Percentiles rank a stretch among this genome's conserved stretches.
Evolutionary conservation across 2,329 filamentous ascomycete genomes (phyloP).

Genomic region (Amphichorda felina): DNA sequence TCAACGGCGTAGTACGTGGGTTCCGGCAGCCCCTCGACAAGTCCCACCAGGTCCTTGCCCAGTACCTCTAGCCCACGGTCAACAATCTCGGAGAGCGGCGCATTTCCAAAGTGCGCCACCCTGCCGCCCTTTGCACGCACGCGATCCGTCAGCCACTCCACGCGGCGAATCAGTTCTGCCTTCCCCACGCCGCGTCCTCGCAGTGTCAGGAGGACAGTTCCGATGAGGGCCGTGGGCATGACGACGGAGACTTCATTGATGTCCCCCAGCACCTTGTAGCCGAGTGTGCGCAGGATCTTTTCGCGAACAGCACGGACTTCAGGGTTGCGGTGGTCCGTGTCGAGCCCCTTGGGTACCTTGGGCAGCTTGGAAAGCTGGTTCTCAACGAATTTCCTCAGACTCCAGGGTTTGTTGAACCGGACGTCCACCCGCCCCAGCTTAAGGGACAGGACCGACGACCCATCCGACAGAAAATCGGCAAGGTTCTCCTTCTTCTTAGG

Average conservation of each 20-base stretch:
- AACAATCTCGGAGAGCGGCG: conserved; percentile 69
- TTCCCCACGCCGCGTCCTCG: conserved; percentile 87
- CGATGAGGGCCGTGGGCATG: conserved; percentile 94
- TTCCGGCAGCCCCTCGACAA: conserved; percentile 69
- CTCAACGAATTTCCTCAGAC: conserved; percentile 67
- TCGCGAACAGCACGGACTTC: conserved; percentile 46
- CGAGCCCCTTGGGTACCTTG: conserved; percentile 24
- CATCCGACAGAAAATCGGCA: conserved; percentile 72
- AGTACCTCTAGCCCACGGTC: conserved; percentile 86
- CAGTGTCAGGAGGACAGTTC: conserved; percentile 83
- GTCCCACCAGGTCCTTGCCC: conserved; percentile 76
- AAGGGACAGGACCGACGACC: conserved; percentile 76
- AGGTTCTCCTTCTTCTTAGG: conserved; percentile 95
- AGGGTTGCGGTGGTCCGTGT: conserved; percentile 32
- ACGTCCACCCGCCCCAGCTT: conserved; percentile 89
- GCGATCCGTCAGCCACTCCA: conserved; percentile 79
- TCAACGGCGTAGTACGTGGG: conserved; percentile 93
- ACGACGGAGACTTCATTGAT: conserved; percentile 96
- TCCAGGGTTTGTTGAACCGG: conserved; percentile 95
- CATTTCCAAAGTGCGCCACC: conserved; percentile 83
- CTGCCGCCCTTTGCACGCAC: conserved; percentile 79
- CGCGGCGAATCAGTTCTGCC: conserved; percentile 69
- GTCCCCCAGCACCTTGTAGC: conserved; percentile 84
- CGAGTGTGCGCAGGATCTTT: conserved; percentile 71
- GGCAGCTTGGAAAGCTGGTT: conserved; percentile 55